Evolutionary conservation across 2,329 filamentous ascomycete genomes (phyloP).

Genomic region (Stachybotrys elegans): DNA sequence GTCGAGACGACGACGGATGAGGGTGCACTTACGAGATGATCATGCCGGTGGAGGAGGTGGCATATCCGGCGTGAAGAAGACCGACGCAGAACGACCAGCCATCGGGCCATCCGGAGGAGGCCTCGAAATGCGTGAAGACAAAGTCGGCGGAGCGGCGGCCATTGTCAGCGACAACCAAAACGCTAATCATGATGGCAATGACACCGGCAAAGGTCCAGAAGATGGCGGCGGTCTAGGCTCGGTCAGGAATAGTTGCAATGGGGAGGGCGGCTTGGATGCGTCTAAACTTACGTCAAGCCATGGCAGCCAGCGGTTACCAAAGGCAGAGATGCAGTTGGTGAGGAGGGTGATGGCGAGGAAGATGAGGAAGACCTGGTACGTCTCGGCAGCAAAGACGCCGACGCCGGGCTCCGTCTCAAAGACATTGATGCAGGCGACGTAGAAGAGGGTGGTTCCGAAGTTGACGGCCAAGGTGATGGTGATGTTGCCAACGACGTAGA

Average conservation of each 20-base stretch:
- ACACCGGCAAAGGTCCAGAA: constrained; percentile 71
- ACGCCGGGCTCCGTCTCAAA: constrained; percentile 41
- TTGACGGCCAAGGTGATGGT: constrained; percentile 80
- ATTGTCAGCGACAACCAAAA: constrained; percentile 62
- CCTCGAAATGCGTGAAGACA: constrained; percentile 65
- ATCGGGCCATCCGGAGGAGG: constrained; percentile 61
- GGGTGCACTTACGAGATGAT: constrained; percentile 60
- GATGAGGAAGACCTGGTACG: constrained; percentile 66
- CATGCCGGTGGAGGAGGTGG: constrained; percentile 74
- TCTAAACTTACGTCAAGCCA: constrained; percentile 66
- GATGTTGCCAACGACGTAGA: constrained; percentile 74
- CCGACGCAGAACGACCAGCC: constrained; percentile 73
- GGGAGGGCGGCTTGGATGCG: constrained; percentile 8
- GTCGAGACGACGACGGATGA: background rate
- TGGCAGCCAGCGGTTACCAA: constrained; percentile 64
- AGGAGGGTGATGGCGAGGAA: constrained; percentile 64
- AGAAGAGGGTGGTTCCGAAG: constrained; percentile 68
- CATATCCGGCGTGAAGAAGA: constrained; percentile 67
- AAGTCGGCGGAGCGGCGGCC: constrained; percentile 59
- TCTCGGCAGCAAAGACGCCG: constrained; percentile 39
- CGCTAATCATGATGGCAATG: constrained; percentile 57
- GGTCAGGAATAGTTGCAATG: background rate
- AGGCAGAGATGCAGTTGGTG: constrained; percentile 59
- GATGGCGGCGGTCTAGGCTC: constrained; percentile 59
- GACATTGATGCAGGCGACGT: constrained; percentile 51